Conservation (phyloP, 108 stramenopile species). For the Nitzschia inconspicua region DNA sequence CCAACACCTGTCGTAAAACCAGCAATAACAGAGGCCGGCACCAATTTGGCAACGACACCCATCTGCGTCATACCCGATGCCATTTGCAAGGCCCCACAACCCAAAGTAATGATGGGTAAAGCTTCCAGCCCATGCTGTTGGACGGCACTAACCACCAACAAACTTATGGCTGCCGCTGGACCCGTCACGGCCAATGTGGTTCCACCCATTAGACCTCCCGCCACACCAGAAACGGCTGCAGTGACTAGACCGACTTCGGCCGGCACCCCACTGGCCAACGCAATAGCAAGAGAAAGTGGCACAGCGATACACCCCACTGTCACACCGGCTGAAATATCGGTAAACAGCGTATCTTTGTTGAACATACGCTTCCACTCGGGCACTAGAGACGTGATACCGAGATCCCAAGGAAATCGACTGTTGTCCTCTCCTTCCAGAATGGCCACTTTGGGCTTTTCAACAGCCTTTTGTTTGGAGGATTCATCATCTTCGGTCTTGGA, state of each 20-base stretch:
- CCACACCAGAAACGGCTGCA: conserved; percentile 25
- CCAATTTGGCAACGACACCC: conserved; percentile 26
- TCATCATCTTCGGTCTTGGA: no score
- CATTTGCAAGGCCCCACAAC: conserved; percentile 20
- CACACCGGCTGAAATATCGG: conserved; percentile 26
- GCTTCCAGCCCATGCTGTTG: conserved; percentile 27
- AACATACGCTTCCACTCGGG: conserved; percentile 30
- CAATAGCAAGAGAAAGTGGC: conserved; percentile 26
- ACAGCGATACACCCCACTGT: conserved; percentile 32
- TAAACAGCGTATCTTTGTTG: conserved; percentile 21
- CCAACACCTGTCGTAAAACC: conserved; percentile 32
- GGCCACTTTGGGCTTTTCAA: no score
- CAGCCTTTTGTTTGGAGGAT: no score
- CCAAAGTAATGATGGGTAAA: conserved; percentile 24
- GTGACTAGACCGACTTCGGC: conserved; percentile 27
- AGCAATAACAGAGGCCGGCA: conserved; percentile 28
- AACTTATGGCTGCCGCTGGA: conserved; percentile 22
- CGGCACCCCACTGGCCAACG: conserved; percentile 25
- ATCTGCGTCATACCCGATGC: conserved; percentile 18
- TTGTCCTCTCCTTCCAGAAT: no score
- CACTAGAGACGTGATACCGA: conserved; percentile 12
- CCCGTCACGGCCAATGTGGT: conserved; percentile 30
- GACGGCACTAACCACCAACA: conserved; percentile 27
- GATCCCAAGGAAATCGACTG: no score
- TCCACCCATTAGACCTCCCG: conserved; percentile 23